Evolutionary conservation across 306 rosid species (phyloP).

Genomic region (Astragalus glycyphyllos): DNA sequence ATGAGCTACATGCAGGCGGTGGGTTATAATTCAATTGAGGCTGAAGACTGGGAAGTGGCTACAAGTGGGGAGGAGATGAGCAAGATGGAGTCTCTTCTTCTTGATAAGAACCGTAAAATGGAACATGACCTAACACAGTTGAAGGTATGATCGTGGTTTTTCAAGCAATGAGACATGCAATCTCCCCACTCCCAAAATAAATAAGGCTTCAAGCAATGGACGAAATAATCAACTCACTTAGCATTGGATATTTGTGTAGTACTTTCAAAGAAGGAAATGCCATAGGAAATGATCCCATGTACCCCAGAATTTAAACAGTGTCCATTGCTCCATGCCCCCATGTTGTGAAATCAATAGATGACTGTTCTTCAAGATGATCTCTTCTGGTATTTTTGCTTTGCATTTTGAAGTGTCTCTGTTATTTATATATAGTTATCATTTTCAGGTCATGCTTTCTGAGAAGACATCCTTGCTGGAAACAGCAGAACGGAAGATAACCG

Average conservation of each 20-base stretch:
- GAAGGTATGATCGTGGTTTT: constrained; percentile 62
- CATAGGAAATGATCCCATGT: constrained; percentile 3
- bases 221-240: constrained; percentile 23
- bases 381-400: constrained; percentile 23
- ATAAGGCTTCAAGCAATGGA: background rate
- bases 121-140: constrained; percentile 92
- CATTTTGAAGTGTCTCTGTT: constrained; percentile 34
- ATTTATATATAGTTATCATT: constrained; percentile 40
- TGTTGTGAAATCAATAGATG: constrained; percentile 14
- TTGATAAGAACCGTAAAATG: constrained; percentile 97
- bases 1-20: constrained; percentile 69
- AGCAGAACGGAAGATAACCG: constrained; percentile 72
- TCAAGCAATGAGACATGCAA: constrained; percentile 19
- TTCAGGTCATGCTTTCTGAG: constrained; percentile 84
- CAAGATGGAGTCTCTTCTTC: constrained; percentile 99
- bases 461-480: constrained; percentile 71
- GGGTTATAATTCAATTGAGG: constrained; percentile 96
- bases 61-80: constrained; percentile 99
- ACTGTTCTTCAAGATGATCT: constrained; percentile 8
- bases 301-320: constrained; percentile 31
- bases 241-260: constrained; percentile 21
- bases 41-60: constrained; percentile 98
- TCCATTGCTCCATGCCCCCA: constrained; percentile 22
- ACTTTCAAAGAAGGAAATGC: constrained; percentile 19
- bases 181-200: background rate